Evolutionary conservation across 2,329 filamentous ascomycete species (phyloP), one percentile per base, ranked within the genome.

Genomic region (Paramyrothecium sp.): DNA sequence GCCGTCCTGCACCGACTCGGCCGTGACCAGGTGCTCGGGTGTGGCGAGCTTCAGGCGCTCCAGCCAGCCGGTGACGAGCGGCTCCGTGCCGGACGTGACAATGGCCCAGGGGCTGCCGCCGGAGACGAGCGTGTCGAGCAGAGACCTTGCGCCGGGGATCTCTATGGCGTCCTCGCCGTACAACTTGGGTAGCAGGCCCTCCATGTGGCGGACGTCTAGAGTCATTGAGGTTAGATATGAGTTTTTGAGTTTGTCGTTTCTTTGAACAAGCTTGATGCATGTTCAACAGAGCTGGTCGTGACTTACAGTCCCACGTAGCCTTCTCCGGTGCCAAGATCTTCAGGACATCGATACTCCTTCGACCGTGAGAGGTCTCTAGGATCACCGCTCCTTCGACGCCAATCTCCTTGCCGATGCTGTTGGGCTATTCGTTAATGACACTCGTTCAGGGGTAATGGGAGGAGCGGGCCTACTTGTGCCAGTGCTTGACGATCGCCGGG

Each of bases 231-330:
- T n/a, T n/a, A n/a, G n/a, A n/a, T n/a, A n/a, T n/a, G n/a, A n/a
- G n/a, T n/a, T n/a, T n/a, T n/a, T n/a, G n/a, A n/a, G n/a, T n/a
- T n/a, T n/a, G n/a, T n/a, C n/a, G n/a, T n/a, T n/a, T n/a, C n/a
- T n/a, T n/a, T n/a, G n/a, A n/a, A n/a, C n/a, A n/a, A n/a, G n/a
- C n/a, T n/a, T 44, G 46, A 22, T 44, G 26, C 19, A 48, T 48
- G 30, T 3, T 5, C 1, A 22, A 48, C 12, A 21, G 44, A 20
- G 20, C 30, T 23, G 16, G 13, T 23, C 16, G 17, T 20, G 41
- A 34, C 50, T 77, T 76, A 96, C 92, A 97, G 62, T 97, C 92
- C 92, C 90, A 94, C 66, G 89, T 97, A 47, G 95, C 95, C 71
- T 92, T 91, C 65, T 90, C 87, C 17, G 92, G 90, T 60, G 91